Conservation (phyloP, 257 asterid genomes). For the Solanum etuberosum region DNA sequence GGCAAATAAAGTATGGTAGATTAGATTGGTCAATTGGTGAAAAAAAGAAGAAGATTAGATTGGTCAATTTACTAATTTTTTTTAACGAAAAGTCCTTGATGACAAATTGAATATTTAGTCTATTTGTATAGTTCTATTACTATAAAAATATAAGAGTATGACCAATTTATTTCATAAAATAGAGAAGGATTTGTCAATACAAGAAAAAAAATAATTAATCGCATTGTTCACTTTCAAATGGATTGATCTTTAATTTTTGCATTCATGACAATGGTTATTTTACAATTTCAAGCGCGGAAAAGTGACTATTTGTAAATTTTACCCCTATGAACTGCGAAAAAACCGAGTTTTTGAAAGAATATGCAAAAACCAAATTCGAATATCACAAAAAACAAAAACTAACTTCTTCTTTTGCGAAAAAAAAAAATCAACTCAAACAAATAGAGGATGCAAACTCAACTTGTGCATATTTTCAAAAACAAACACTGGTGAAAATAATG, state of each 20-base stretch:
- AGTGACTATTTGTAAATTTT: background rate
- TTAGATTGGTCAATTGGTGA: background rate
- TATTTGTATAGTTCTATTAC: background rate
- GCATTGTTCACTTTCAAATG: no score
- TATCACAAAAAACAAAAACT: background rate
- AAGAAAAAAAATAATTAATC: background rate
- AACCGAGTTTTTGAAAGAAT: background rate
- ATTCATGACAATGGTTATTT: background rate
- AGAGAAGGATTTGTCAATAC: background rate
- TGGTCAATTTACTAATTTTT: background rate
- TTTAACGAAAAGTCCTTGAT: background rate
- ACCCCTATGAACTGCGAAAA: background rate
- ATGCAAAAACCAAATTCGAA: background rate
- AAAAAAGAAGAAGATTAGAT: no score
- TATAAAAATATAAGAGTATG: background rate
- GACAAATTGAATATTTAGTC: background rate
- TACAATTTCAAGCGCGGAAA: background rate
- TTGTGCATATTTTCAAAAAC: background rate
- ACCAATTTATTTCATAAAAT: background rate
- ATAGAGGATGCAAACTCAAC: background rate
- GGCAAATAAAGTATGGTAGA: background rate
- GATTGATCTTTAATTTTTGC: no score
- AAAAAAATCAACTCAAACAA: background rate
- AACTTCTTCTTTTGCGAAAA: background rate
- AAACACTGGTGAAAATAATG: background rate